Evolutionary conservation across 1,139 yeast genomes (phyloP), one percentile per base, ranked within the genome.

Genomic region (Blastobotrys capitulatus): DNA sequence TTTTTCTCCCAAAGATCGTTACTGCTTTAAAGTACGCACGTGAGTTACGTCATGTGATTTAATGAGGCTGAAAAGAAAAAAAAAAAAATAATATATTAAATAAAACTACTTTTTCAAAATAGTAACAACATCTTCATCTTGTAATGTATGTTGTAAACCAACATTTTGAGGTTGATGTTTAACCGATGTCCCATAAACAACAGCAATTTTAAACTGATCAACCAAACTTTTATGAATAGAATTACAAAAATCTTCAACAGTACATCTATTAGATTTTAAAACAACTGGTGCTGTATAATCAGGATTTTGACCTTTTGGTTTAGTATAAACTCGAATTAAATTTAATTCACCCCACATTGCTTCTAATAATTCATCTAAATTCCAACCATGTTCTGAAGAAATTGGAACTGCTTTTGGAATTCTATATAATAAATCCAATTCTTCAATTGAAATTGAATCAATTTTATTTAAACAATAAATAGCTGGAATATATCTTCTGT

Each of bases 151-250:
- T 46, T 76, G 69, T 59, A 92, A 75, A 40, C 98, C 98, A 42
- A 90, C 97, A 58, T 82, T 80, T 71, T 92, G 98, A n/a, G 97
- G 97, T 69, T 90, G 97, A 68, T 92, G 98, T 73, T 92, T 92
- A 48, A 90, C 97, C 62, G 95, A 84, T 18, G 87, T 78, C 39
- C 97, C 97, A 64, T 76, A 90, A 1, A 92, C 97, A 57, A 88
- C 77, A 1, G 97, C 97, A 61, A 81, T 85, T 70, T 87, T 85
- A 69, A 94, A 94, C 62, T 94, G 96, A 48, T 86, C 95, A 35
- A 90, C 95, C 67, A 92, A 76, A 42, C 92, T 82, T 71, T 90
- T 92, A 74, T 92, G 99, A 60, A 92, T 94, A 57, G 92, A 86
- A 69, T 89, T 88, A 80, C 98, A 94, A 68, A 92, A 92, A 68